phyloP scores from a whole-genome alignment of 257 asterid genomes.

The Paulownia fortunei region DNA sequence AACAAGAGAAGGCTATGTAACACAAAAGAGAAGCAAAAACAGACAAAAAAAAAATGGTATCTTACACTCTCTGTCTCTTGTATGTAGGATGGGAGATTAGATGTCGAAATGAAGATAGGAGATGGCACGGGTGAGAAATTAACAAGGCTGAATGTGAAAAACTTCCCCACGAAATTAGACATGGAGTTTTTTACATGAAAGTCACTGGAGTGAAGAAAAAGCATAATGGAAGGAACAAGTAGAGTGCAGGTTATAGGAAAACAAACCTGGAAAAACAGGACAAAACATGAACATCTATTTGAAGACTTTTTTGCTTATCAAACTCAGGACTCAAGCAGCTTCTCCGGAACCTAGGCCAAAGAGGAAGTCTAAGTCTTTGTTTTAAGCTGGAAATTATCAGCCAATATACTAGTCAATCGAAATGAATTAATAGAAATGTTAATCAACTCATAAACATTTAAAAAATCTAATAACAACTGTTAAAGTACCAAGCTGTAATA shows the following conservation, averaged over 20 bases:
- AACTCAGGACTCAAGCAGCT: conserved; percentile 31
- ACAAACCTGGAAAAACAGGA: conserved; percentile 36
- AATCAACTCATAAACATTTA: not conserved
- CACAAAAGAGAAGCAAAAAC: not conserved
- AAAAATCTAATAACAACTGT: not conserved
- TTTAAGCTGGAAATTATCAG: conserved; percentile 19
- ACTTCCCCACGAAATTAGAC: not conserved
- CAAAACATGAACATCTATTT: conserved; percentile 27
- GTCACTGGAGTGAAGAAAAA: conserved; percentile 20
- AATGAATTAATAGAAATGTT: not conserved
- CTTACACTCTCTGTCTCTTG: not conserved
- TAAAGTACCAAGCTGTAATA: not conserved
- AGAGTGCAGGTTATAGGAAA: conserved; percentile 15
- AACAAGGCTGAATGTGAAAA: not conserved
- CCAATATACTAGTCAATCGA: not conserved
- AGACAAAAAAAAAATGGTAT: not conserved
- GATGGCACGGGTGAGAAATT: not conserved
- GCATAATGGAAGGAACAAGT: conserved; percentile 29
- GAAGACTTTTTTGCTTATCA: conserved; percentile 31
- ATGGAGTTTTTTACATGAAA: not conserved
- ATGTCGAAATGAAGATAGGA: not conserved
- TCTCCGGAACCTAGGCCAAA: conserved; percentile 37
- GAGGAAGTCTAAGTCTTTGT: conserved; percentile 31
- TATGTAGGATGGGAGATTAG: not conserved
- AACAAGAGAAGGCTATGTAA: not conserved